Evolutionary conservation across 768 basidiomycete species (phyloP), one percentile per base, ranked within the genome.

Genomic region (Mycena alexandri): DNA sequence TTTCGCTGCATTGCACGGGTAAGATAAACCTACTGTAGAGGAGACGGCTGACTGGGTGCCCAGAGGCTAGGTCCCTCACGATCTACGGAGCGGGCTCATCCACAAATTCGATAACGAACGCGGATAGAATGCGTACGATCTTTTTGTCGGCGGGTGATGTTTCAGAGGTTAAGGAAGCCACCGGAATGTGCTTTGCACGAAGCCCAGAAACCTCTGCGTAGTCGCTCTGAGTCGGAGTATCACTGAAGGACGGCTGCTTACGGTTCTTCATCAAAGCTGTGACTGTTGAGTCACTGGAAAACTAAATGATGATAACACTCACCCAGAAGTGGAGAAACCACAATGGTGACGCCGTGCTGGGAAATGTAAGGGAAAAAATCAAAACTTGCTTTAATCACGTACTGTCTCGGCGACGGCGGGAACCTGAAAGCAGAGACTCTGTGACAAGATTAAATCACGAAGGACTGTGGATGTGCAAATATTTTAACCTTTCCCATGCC

Each of bases 371-470:
- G 56, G 48, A 47, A 14, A 22, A 57, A 42, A 11, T 25, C 25
- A 3, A 52, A 58, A 10, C 10, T 33, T 12, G 8, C 29, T 29
- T 61, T 22, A 43, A 41, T 34, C 19, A 72, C 70, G 58, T 65
- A 91, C 92, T 63, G 86, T 81, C 44, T 84, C 86, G 11, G 89
- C 88, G 38, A 91, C 79, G 0, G 94, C 93, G 48, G 94, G 94
- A 33, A 94, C 80, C 79, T 95, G 94, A 74, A 95, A 95, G 77
- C 94, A 95, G 5, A 95, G 73, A 72, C 93, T 94, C 93, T 94
- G 34, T 9, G 2, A 22, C 24, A 56, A 5, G 22, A 41, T 22
- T 2, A 42, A 25, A 7, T 47, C 11, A 17, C 24, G 2, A 7
- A 50, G 7, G 38, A 14, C 10, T 38, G 14, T 9, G 38, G 5